These are phyloP conservation scores for Emmonsia crescens DNA, from an alignment of 2,329 filamentous ascomycete genomes.

Conservation along the genomic window DNA sequence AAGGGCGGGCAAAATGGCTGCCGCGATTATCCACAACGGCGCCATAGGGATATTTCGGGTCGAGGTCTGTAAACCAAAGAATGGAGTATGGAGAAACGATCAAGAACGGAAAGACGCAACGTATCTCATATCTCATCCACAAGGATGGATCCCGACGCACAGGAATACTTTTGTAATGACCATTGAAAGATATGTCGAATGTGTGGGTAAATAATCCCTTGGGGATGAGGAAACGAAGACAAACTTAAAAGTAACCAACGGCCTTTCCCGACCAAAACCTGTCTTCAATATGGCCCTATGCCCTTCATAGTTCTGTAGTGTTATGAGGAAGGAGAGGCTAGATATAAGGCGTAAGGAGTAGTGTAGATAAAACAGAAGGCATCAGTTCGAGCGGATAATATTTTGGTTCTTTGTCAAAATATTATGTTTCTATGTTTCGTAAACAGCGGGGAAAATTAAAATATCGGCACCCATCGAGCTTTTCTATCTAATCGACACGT, in stretches of 20 bases:
- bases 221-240: neutral
- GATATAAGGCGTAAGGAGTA: neutral
- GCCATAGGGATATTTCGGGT: neutral
- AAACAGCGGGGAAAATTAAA: neutral
- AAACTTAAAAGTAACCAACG: neutral
- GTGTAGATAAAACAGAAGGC: neutral
- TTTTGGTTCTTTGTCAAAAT: too few relatives aligned
- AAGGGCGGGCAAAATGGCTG: conserved; percentile 7
- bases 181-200: neutral
- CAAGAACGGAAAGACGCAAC: neutral
- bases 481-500: too few relatives aligned
- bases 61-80: neutral
- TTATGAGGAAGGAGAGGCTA: neutral
- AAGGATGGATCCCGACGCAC: neutral
- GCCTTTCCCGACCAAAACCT: neutral
- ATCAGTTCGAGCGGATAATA: neutral
- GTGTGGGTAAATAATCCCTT: neutral
- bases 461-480: neutral
- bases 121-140: neutral
- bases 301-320: neutral
- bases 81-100: neutral
- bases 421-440: too few relatives aligned
- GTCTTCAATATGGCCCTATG: neutral
- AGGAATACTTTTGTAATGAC: neutral
- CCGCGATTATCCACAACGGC: conserved; percentile 6